Conservation (phyloP, 202 grass and related monocot species). For the Cymbopogon flexuosus region DNA sequence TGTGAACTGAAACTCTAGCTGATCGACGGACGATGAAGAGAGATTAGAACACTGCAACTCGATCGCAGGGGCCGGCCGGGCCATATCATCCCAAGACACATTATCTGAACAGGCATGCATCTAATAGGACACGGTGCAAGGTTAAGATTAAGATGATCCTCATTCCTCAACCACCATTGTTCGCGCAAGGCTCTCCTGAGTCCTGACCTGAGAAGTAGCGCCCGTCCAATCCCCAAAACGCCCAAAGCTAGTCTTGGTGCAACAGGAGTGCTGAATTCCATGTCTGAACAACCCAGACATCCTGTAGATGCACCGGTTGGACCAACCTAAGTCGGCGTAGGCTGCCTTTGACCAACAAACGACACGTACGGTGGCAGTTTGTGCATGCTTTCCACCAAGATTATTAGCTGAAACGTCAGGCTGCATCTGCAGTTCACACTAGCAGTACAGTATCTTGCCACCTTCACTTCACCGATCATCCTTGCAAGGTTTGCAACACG, state of each 20-base stretch:
- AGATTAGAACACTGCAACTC: conserved; percentile 29
- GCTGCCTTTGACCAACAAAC: conserved; percentile 25
- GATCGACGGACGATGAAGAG: not conserved
- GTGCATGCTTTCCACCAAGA: not conserved
- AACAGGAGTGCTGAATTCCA: conserved; percentile 15
- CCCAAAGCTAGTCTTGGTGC: conserved; percentile 12
- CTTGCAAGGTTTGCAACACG: not conserved
- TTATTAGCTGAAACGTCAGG: conserved; percentile 9
- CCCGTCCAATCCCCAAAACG: not conserved
- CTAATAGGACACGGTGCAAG: not conserved
- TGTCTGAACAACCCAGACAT: conserved; percentile 14
- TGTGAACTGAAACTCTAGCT: not conserved
- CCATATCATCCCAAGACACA: not conserved
- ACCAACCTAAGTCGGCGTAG: conserved; percentile 7
- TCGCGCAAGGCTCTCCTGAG: not conserved
- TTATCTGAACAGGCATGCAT: not conserved
- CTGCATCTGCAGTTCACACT: not conserved
- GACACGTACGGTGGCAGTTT: not conserved
- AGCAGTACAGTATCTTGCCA: not conserved
- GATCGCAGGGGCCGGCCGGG: not conserved
- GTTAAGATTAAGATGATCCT: not conserved
- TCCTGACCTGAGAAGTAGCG: not conserved
- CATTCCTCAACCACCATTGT: not conserved
- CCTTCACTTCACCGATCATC: not conserved
- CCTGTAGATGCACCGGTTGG: not conserved